Evolutionary conservation across 2,329 filamentous ascomycete species (phyloP).

Genomic region (Juglanconis sp.): DNA sequence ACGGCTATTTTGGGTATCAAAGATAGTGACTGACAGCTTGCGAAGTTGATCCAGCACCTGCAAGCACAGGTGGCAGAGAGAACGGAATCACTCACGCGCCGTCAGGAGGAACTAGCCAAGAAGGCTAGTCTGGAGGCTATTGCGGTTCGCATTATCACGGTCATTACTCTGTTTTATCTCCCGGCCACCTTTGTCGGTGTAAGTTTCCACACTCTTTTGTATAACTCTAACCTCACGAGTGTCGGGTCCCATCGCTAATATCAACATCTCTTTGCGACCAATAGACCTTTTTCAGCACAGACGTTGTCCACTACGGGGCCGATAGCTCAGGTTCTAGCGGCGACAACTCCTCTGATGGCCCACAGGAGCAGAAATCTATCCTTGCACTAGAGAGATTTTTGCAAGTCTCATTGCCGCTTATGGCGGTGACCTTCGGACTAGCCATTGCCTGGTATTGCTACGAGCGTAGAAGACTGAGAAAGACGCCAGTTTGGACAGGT

Average conservation of each 20-base stretch:
- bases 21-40: background rate
- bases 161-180: conserved; percentile 27
- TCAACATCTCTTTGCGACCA: too few relatives aligned
- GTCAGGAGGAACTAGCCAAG: conserved; percentile 26
- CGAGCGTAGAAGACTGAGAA: background rate
- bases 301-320: conserved; percentile 21
- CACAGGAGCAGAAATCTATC: background rate
- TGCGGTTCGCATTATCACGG: conserved; percentile 27
- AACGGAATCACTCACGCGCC: conserved; percentile 5
- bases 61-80: background rate
- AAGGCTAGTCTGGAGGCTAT: conserved; percentile 26
- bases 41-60: conserved; percentile 1
- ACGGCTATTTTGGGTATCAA: background rate
- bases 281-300: conserved; percentile 22
- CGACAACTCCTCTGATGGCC: background rate
- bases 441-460: background rate
- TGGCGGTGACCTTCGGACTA: background rate
- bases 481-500: background rate
- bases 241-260: background rate
- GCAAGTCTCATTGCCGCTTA: background rate
- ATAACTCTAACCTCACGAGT: too few relatives aligned
- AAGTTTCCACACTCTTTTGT: background rate
- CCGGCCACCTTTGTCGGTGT: conserved; percentile 28
- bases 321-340: background rate
- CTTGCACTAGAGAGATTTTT: background rate